A percentile compares a stretch with the other conserved stretches of the same genome.
Conservation (phyloP, 1,139 yeast species). For the Taiozyma onychis region DNA sequence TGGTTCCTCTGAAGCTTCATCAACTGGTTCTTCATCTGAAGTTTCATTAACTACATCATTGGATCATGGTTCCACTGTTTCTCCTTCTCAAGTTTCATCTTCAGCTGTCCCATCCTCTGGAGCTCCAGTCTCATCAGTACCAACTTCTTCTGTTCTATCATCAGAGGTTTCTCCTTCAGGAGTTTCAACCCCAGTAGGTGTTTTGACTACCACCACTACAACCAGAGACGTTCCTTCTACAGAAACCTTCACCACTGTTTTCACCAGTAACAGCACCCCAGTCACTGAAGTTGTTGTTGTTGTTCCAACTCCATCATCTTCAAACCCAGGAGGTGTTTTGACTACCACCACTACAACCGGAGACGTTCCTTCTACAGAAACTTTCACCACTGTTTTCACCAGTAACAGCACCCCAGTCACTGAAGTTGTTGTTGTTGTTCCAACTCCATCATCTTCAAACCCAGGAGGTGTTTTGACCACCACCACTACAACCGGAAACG, state of each 20-base stretch:
- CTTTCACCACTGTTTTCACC: neutral
- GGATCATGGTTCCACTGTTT: neutral
- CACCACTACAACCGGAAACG: neutral
- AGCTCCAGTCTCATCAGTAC: neutral
- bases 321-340: neutral
- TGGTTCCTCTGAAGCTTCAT: neutral
- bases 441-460: neutral
- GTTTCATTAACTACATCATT: too few species aligned
- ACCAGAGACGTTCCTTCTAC: neutral
- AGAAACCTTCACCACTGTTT: neutral
- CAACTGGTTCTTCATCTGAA: neutral
- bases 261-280: neutral
- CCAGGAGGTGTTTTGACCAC: neutral
- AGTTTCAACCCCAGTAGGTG: neutral
- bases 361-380: neutral
- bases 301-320: neutral
- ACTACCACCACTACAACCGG: neutral
- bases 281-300: neutral
- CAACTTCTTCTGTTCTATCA: neutral
- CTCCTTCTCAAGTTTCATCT: neutral
- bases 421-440: neutral
- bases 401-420: neutral
- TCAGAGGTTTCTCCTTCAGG: neutral
- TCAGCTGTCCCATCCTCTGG: neutral
- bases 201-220: neutral